Percentiles rank a stretch among this genome's conserved stretches.
Conservation (phyloP, 2,329 filamentous ascomycete genomes). For the Xylogone sp. region DNA sequence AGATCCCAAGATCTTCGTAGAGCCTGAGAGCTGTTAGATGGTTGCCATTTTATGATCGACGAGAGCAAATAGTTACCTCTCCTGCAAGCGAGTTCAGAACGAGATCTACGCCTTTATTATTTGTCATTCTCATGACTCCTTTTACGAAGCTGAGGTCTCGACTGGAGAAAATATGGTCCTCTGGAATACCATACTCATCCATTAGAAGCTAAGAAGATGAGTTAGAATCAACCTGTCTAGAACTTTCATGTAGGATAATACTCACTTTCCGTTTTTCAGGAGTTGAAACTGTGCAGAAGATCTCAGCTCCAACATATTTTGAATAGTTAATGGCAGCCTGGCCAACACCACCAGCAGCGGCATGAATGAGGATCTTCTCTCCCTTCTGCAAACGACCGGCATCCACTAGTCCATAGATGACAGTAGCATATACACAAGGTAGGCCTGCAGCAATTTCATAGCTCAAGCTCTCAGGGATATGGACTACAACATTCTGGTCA, state of each 20-base stretch:
- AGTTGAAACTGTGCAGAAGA: slow-evolving; percentile 24
- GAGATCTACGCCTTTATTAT: slow-evolving; percentile 24
- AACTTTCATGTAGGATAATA: no score
- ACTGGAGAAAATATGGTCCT: slow-evolving; percentile 18
- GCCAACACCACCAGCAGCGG: slow-evolving; percentile 29
- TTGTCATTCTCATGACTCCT: slow-evolving; percentile 17
- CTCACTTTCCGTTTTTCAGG: slow-evolving; percentile 13
- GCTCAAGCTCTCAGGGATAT: slow-evolving; percentile 11
- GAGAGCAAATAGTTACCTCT: no score
- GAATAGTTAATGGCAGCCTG: slow-evolving; percentile 31
- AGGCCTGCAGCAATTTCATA: slow-evolving; percentile 22
- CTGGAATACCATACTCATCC: slow-evolving; percentile 11
- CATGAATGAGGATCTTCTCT: slow-evolving; percentile 32
- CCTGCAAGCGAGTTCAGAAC: slow-evolving; percentile 23
- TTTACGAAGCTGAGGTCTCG: slow-evolving; percentile 16
- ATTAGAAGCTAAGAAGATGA: no score
- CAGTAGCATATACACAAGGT: slow-evolving; percentile 21
- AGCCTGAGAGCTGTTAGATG: no score
- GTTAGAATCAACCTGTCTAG: no score
- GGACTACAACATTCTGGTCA: no score
- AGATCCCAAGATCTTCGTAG: slow-evolving; percentile 28
- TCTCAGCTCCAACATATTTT: slow-evolving; percentile 13
- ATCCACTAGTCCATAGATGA: slow-evolving; percentile 21
- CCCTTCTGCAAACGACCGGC: slow-evolving; percentile 18
- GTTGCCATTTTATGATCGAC: no score